phyloP scores from a whole-genome alignment of 2,329 filamentous ascomycete species.

The Lachnum nothofagi region DNA sequence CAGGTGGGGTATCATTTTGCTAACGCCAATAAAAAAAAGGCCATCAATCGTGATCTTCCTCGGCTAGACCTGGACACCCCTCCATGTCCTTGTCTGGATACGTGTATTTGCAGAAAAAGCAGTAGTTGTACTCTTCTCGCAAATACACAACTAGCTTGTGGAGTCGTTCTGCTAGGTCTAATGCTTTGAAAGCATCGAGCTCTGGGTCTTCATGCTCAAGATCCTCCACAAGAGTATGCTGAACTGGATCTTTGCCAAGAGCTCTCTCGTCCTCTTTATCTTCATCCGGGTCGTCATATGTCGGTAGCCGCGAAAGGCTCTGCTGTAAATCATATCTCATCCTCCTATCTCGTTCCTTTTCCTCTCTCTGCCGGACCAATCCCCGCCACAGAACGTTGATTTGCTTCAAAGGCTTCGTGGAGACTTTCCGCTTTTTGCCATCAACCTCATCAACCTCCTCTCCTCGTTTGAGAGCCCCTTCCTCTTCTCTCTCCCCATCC shows the following conservation, averaged over 20 bases:
- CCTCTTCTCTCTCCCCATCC: slow-evolving; percentile 35
- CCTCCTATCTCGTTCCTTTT: slow-evolving; percentile 61
- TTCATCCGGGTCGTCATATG: slow-evolving; percentile 63
- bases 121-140: slow-evolving; percentile 70
- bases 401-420: slow-evolving; percentile 53
- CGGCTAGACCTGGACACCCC: slow-evolving; percentile 79
- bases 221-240: slow-evolving; percentile 59
- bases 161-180: slow-evolving; percentile 63
- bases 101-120: slow-evolving; percentile 90
- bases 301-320: slow-evolving; percentile 57
- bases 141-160: slow-evolving; percentile 62
- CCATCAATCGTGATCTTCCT: slow-evolving; percentile 72
- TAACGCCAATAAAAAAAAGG: slow-evolving; percentile 11
- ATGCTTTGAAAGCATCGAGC: slow-evolving; percentile 70
- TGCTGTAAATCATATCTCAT: slow-evolving; percentile 64
- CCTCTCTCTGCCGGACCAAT: slow-evolving; percentile 63
- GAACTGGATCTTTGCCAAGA: slow-evolving; percentile 51
- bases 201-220: slow-evolving; percentile 76
- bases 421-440: slow-evolving; percentile 30
- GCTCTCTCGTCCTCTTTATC: slow-evolving; percentile 69
- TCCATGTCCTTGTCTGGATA: slow-evolving; percentile 74
- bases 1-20: slow-evolving; percentile 27
- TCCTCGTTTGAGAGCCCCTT: slow-evolving; percentile 12
- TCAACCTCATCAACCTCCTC: slow-evolving; percentile 20
- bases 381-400: slow-evolving; percentile 78